Conservation (phyloP, 1,139 yeast genomes). For the Candida dubliniensis region DNA sequence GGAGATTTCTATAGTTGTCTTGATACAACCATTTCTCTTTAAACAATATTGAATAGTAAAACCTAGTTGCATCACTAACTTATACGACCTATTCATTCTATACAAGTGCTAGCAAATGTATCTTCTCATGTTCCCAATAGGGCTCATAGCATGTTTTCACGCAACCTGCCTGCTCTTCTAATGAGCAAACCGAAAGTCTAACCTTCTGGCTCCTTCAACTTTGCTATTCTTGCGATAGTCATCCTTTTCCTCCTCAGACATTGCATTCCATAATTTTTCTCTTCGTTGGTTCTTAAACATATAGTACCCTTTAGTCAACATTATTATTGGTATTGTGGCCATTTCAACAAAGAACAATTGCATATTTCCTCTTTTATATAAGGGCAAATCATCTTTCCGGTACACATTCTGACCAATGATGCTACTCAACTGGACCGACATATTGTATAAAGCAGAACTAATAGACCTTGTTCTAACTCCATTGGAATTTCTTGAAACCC, state of each 20-base stretch:
- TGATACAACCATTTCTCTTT: no score
- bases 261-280: slow-evolving; percentile 44
- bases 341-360: slow-evolving; percentile 19
- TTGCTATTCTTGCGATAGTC: slow-evolving; percentile 42
- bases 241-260: slow-evolving; percentile 48
- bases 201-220: slow-evolving; percentile 55
- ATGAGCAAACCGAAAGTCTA: slow-evolving; percentile 48
- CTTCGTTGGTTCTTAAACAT: slow-evolving; percentile 45
- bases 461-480: slow-evolving; percentile 60
- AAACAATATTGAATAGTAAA: no score
- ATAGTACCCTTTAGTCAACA: slow-evolving; percentile 41
- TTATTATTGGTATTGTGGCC: slow-evolving; percentile 19
- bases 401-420: slow-evolving; percentile 57
- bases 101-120: no score
- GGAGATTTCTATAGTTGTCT: no score
- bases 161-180: slow-evolving; percentile 3
- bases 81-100: no score
- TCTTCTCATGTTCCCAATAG: no score
- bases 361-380: slow-evolving; percentile 55
- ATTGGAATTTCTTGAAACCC: slow-evolving; percentile 63
- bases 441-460: slow-evolving; percentile 57
- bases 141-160: no score
- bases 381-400: slow-evolving; percentile 56
- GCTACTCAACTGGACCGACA: slow-evolving; percentile 56
- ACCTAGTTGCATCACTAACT: no score